Evolutionary conservation across 2,329 filamentous ascomycete species (phyloP).

Genomic region (Alternaria arborescens): DNA sequence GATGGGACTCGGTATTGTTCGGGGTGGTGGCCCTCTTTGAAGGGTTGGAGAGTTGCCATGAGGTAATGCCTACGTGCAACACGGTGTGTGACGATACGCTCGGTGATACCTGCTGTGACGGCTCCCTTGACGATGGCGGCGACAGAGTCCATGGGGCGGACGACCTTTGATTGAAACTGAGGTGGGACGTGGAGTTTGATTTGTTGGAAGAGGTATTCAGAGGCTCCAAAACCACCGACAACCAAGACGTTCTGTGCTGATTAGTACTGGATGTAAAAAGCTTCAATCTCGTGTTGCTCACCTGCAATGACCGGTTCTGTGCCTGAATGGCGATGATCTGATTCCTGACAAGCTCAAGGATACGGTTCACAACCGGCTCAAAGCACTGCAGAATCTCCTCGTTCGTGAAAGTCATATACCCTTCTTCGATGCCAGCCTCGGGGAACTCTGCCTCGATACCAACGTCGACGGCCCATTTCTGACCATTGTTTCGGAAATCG

Average conservation of each 20-base stretch:
- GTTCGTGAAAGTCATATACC: slow-evolving; percentile 99
- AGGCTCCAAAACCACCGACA: slow-evolving; percentile 97
- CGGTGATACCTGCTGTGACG: slow-evolving; percentile 96
- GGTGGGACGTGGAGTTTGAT: slow-evolving; percentile 98
- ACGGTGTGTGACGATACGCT: slow-evolving; percentile 95
- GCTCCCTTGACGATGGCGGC: slow-evolving; percentile 98
- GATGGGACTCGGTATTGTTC: slow-evolving; percentile 98
- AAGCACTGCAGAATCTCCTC: slow-evolving; percentile 99
- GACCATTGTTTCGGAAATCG: slow-evolving; percentile 98
- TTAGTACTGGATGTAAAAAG: slow-evolving; percentile 34
- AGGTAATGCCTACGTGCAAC: slow-evolving; percentile 97
- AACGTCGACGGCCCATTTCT: slow-evolving; percentile 99
- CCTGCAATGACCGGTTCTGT: slow-evolving; percentile 89
- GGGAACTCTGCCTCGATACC: slow-evolving; percentile 98
- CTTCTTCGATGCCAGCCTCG: slow-evolving; percentile 96
- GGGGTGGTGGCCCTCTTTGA: slow-evolving; percentile 98
- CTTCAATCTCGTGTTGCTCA: slow-evolving; percentile 47
- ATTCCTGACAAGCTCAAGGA: slow-evolving; percentile 93
- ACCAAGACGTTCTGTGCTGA: slow-evolving; percentile 80
- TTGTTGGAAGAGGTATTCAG: slow-evolving; percentile 98
- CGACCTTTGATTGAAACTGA: slow-evolving; percentile 98
- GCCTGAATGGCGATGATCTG: slow-evolving; percentile 99
- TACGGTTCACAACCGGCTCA: slow-evolving; percentile 96
- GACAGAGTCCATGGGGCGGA: slow-evolving; percentile 98
- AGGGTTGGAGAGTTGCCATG: slow-evolving; percentile 97